A percentile compares a stretch with the other conserved stretches of the same genome.
These are phyloP conservation scores for Vitis cinerea DNA, from an alignment of 164 flowering plant species.

Conservation along the genomic window DNA sequence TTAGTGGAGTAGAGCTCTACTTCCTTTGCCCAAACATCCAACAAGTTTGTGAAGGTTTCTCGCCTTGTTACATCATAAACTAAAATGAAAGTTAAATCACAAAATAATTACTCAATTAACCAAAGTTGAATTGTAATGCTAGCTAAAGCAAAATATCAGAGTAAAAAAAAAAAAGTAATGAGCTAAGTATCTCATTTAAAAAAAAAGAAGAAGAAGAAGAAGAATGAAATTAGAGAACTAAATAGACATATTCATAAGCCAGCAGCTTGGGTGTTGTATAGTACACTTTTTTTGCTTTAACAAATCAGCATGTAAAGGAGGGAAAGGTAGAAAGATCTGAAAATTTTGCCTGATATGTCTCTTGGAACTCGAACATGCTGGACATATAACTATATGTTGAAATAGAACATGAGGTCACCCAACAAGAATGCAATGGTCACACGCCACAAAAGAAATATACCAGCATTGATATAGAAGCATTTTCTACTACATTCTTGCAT, in stretches of 20 bases:
- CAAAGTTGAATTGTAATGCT: background rate
- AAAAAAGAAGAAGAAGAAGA: too few species aligned
- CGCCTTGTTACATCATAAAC: constrained; percentile 89
- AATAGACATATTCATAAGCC: background rate
- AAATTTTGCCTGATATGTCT: background rate
- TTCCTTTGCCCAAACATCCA: constrained; percentile 77
- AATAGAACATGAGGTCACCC: background rate
- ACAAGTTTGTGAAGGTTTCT: constrained; percentile 75
- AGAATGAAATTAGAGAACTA: background rate
- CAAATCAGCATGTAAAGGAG: background rate
- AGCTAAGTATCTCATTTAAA: background rate
- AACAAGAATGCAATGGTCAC: background rate
- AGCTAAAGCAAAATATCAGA: background rate
- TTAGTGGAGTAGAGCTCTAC: constrained; percentile 73
- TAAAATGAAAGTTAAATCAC: constrained; percentile 21
- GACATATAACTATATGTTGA: background rate
- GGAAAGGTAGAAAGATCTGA: background rate
- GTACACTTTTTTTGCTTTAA: background rate
- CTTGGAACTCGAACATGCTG: background rate
- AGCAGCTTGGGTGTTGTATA: background rate
- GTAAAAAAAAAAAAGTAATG: background rate
- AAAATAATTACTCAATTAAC: background rate
- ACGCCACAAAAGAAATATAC: too few species aligned
- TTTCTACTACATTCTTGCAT: background rate
- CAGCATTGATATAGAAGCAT: too few species aligned